Conservation (phyloP, 1,284 basidiomycete species). For the Cutaneotrichosporon cavernicola region DNA sequence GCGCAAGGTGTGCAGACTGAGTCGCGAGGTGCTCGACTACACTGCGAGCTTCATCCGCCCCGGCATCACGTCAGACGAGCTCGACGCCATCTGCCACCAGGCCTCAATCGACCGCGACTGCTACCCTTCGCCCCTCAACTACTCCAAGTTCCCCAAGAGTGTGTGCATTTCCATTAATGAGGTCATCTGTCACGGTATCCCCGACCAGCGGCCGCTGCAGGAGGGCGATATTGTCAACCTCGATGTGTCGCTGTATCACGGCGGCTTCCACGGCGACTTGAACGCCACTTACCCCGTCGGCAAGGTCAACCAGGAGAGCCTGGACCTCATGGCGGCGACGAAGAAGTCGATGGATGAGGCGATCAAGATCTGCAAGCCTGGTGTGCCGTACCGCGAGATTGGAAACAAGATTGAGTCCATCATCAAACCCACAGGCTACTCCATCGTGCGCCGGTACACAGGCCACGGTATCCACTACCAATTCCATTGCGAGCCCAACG, state of each 20-base stretch:
- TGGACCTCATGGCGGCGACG: conserved; percentile 75
- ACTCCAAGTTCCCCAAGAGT: conserved; percentile 90
- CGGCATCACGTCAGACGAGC: conserved; percentile 91
- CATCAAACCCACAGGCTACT: conserved; percentile 73
- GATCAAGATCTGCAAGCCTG: conserved; percentile 86
- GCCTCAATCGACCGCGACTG: conserved; percentile 86
- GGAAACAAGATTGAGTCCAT: conserved; percentile 67
- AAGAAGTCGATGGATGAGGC: conserved; percentile 79
- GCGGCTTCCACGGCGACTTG: conserved; percentile 84
- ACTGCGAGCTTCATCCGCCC: conserved; percentile 80
- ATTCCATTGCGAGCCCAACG: conserved; percentile 53
- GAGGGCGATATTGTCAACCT: conserved; percentile 94
- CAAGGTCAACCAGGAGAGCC: conserved; percentile 74
- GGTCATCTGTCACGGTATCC: conserved; percentile 95
- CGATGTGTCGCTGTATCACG: conserved; percentile 59
- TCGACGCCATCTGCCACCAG: conserved; percentile 93
- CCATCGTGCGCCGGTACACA: conserved; percentile 81
- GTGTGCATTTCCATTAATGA: conserved; percentile 96
- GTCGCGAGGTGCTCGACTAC: conserved; percentile 85
- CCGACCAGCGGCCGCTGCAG: conserved; percentile 77
- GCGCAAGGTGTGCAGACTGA: conserved; percentile 64
- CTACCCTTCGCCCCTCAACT: conserved; percentile 93
- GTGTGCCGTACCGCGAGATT: conserved; percentile 67
- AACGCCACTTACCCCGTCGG: conserved; percentile 86
- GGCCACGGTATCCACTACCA: conserved; percentile 86